Evolutionary conservation across 2,329 filamentous ascomycete genomes (phyloP).

Genomic region (Trichophyton equinum): DNA sequence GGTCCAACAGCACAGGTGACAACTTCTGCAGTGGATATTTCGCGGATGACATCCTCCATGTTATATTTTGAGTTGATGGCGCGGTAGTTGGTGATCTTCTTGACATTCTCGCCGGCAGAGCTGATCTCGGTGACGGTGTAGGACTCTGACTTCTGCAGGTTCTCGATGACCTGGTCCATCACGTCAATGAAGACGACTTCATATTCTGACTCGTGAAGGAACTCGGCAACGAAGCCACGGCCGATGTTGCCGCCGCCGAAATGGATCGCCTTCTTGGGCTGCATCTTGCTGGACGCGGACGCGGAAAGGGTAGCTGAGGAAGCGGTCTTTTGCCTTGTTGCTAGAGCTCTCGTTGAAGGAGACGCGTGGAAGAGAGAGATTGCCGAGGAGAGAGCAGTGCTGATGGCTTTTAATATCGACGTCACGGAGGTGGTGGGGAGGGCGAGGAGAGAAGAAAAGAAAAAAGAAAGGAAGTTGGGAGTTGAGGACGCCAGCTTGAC

Average conservation of each 20-base stretch:
- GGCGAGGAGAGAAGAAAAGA: constrained; percentile 4
- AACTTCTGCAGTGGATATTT: constrained; percentile 75
- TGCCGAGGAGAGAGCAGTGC: background rate
- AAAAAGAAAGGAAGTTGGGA: background rate
- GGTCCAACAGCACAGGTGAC: constrained; percentile 96
- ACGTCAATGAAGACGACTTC: constrained; percentile 96
- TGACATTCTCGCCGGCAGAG: constrained; percentile 64
- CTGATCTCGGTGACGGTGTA: constrained; percentile 94
- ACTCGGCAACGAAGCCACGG: constrained; percentile 77
- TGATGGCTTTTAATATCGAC: background rate
- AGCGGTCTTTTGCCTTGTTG: background rate
- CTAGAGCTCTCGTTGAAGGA: background rate
- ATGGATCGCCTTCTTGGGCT: constrained; percentile 55
- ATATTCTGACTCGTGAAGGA: constrained; percentile 88
- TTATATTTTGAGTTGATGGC: constrained; percentile 90
- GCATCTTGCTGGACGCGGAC: background rate
- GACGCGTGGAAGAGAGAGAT: constrained; percentile 2
- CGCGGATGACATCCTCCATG: constrained; percentile 66
- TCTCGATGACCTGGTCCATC: constrained; percentile 66
- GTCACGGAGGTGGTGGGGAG: background rate
- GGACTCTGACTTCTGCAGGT: constrained; percentile 58
- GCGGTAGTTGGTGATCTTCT: constrained; percentile 85
- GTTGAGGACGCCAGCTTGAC: constrained; percentile 1
- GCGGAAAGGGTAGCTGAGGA: background rate
- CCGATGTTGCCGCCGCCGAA: constrained; percentile 81